Conservation (phyloP, 1,139 yeast genomes). For the Suhomyces maxii region DNA sequence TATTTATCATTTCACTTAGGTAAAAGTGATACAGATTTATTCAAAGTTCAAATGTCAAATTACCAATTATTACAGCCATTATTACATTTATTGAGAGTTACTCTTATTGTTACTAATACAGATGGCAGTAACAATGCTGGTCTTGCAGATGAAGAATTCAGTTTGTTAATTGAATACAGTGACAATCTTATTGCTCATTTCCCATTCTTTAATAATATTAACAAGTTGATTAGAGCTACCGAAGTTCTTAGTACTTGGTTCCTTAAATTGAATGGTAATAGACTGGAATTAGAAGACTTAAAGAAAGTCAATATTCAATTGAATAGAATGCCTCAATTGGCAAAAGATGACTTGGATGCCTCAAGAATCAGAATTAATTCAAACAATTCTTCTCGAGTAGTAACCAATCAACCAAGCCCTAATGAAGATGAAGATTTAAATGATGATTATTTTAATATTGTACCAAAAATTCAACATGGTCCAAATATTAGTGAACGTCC, state of each 20-base stretch:
- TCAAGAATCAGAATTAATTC: slow-evolving; percentile 1
- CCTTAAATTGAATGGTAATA: slow-evolving; percentile 23
- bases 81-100: slow-evolving; percentile 33
- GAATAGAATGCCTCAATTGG: background rate
- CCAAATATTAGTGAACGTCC: slow-evolving; percentile 1
- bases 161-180: slow-evolving; percentile 21
- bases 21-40: slow-evolving; percentile 24
- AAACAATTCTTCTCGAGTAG: slow-evolving; percentile 1
- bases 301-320: background rate
- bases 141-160: background rate
- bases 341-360: slow-evolving; percentile 7
- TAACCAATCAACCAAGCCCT: slow-evolving; percentile 6
- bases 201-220: slow-evolving; percentile 32
- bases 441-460: slow-evolving; percentile 5
- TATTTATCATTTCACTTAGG: slow-evolving; percentile 23
- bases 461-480: slow-evolving; percentile 7
- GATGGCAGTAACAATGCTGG: background rate
- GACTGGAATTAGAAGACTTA: slow-evolving; percentile 8
- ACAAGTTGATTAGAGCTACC: slow-evolving; percentile 29
- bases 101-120: slow-evolving; percentile 16
- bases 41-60: slow-evolving; percentile 34
- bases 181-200: slow-evolving; percentile 29
- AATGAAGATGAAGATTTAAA: slow-evolving; percentile 1
- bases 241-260: slow-evolving; percentile 30
- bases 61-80: slow-evolving; percentile 38